Conservation (phyloP, 2,329 filamentous ascomycete genomes). For the Ceratocystis huliohia region DNA sequence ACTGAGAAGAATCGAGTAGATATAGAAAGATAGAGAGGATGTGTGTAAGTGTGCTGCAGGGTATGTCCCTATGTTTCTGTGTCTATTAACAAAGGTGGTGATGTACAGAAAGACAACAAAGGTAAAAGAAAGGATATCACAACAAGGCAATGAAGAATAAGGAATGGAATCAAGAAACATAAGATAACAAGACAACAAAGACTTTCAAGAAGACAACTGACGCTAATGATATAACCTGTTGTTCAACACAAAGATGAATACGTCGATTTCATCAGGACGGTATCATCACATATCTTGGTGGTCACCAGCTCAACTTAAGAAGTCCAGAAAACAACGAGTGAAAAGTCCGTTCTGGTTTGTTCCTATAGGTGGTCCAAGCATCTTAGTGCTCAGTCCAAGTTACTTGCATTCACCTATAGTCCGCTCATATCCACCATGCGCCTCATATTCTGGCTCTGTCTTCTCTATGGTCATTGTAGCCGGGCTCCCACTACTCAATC, state of each 20-base stretch:
- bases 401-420: slow-evolving; percentile 7
- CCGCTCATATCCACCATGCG: slow-evolving; percentile 7
- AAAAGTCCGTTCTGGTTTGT: neutral
- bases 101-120: neutral
- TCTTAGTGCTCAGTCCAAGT: slow-evolving; percentile 6
- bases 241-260: neutral
- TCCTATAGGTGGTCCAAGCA: slow-evolving; percentile 9
- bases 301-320: neutral
- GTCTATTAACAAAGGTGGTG: neutral
- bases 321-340: neutral
- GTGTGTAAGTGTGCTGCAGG: neutral
- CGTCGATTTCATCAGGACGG: neutral
- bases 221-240: neutral
- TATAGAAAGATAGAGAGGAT: neutral
- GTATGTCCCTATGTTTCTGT: neutral
- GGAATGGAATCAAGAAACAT: neutral
- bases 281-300: neutral
- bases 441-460: neutral
- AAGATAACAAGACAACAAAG: neutral
- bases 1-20: no score
- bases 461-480: neutral
- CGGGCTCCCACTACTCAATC: neutral
- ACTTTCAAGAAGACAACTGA: neutral
- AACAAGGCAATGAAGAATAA: neutral
- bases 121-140: neutral